Base-by-base conservation (phyloP, 2,329 filamentous ascomycete species). In the Penicillium sp. region DNA sequence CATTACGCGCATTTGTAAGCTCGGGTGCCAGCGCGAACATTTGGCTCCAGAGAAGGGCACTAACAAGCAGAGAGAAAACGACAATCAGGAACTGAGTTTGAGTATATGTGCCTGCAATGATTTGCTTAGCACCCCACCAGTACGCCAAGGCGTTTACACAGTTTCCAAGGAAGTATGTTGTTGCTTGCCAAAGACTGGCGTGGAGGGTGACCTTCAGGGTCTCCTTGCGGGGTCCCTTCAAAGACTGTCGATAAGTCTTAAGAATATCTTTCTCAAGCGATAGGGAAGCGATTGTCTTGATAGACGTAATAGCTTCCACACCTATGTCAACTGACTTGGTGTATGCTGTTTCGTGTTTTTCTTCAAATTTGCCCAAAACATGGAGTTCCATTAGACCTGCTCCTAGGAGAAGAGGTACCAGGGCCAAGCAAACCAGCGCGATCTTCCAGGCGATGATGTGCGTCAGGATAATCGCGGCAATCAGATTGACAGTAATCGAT, bases 361-460 rank as follows among this genome's bases (percentile, higher is more conserved):
- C 79, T 52, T 88, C 87, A 15, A 83, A 81, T 68, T 65, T 78
- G 2, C 81, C 80, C 1, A 89, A 78, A 3, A 85, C 79, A 6
- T 59, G 79, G 13, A 91, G 76, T 56, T 88, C 82, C 81, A 91
- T 84, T 55, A 88, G 80, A 0, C 88, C 88, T 0, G 86, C 80
- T 1, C 84, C 84, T 0, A 91, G 76, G 5, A 90, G 80, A 8
- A 91, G 71, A 0, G 88, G 89, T 0, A 91, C 83, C 7, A 84
- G 78, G 0, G 87, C 80, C 5, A 91, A 76, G 48, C 86, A 87
- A 3, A 91, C 88, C 12, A 91, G 71, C 0, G 87, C 87, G 54
- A 91, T 89, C 63, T 84, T 87, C 89, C 88, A 91, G 2, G 86
- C 86, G 40, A 91, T 77, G 37, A 90, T 83, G 55, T 89, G 86